Evolutionary conservation across 805 yeast genomes (phyloP), one percentile per base, ranked within the genome.

Genomic region (Wickerhamiella brachini): DNA sequence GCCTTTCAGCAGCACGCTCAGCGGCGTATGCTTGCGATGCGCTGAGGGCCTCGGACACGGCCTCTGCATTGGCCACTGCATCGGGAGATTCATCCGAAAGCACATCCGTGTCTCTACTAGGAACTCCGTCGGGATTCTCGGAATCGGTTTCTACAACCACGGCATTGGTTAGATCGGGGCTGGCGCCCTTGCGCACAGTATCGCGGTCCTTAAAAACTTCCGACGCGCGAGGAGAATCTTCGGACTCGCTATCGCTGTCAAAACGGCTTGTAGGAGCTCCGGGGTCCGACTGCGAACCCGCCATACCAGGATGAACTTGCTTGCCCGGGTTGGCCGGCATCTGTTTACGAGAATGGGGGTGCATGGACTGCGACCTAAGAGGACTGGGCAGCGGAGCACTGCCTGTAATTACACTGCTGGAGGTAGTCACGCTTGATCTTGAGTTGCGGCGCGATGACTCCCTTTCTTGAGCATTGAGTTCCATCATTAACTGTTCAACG

Each of bases 381-480:
- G 96, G 95, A 0, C 95, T 83, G 3, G 96, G 95, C 52, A 88
- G 70, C 2, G 97, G 97, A 65, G 88, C 95, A 0, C 95, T 86
- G 0, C 95, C 95, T 0, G 94, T 85, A 47, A 88, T 82, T 22
- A 88, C 68, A 7, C 21, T 17, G 24, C 22, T 17, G n/a, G 24
- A 21, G 24, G 44, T 20, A 13, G 29, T 41, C 43, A 4, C 34
- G 39, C 23, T 22, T 22, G 29, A 45, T 18, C 15, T n/a, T 39
- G 29, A 47, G 51, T 72, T 74, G 23, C 71, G 61, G 56, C 65
- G 72, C 3, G 34, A 29, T 9, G 34, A 15, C 53, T 70, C 72
- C 49, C 58, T 65, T 55, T 66, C 69, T 49, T 68, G 72, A 52
- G 75, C 79, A 47, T 69, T 73, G 58, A 81, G 82, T 63, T 82